Percentiles rank a stretch among this genome's conserved stretches.
Conservation (phyloP, 2,329 filamentous ascomycete genomes). For the Cordyceps militaris region DNA sequence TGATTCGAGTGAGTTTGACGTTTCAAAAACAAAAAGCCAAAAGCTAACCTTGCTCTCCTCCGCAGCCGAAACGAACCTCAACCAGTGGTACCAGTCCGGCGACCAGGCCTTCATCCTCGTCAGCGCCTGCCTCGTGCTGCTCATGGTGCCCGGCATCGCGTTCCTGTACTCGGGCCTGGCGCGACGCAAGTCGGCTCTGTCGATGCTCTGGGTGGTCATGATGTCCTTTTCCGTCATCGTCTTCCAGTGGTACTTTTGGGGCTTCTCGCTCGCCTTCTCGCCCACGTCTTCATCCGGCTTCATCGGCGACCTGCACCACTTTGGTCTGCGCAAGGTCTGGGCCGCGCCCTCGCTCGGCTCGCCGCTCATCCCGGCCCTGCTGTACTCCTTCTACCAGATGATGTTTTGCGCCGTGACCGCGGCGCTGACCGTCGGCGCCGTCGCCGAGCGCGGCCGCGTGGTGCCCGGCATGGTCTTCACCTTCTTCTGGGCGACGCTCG, state of each 20-base stretch:
- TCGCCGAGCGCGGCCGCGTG: conserved; percentile 88
- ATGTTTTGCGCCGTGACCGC: conserved; percentile 94
- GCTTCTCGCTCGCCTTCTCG: conserved; percentile 91
- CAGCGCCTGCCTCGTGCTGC: conserved; percentile 81
- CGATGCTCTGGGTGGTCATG: conserved; percentile 97
- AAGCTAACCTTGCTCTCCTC: not conserved
- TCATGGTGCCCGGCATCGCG: conserved; percentile 95
- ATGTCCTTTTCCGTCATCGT: conserved; percentile 83
- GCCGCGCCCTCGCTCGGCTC: conserved; percentile 81
- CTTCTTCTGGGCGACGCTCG: conserved; percentile 93
- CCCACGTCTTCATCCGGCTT: conserved; percentile 74
- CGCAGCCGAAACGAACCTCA: conserved; percentile 55
- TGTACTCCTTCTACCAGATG: conserved; percentile 98
- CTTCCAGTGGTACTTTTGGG: conserved; percentile 99
- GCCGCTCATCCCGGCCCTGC: conserved; percentile 77
- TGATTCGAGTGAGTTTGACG: conserved; percentile 60
- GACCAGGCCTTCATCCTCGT: conserved; percentile 93
- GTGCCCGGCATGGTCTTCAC: conserved; percentile 91
- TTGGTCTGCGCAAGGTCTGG: conserved; percentile 79
- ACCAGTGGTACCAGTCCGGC: conserved; percentile 89
- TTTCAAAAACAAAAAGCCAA: not conserved
- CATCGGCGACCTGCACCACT: conserved; percentile 85
- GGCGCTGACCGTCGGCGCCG: conserved; percentile 83
- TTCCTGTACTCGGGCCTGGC: conserved; percentile 97
- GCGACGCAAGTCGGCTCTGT: conserved; percentile 94